Evolutionary conservation across 352 stramenopile genomes (phyloP), one percentile per base, ranked within the genome.

Genomic region (Elongisporangium anandrum): DNA sequence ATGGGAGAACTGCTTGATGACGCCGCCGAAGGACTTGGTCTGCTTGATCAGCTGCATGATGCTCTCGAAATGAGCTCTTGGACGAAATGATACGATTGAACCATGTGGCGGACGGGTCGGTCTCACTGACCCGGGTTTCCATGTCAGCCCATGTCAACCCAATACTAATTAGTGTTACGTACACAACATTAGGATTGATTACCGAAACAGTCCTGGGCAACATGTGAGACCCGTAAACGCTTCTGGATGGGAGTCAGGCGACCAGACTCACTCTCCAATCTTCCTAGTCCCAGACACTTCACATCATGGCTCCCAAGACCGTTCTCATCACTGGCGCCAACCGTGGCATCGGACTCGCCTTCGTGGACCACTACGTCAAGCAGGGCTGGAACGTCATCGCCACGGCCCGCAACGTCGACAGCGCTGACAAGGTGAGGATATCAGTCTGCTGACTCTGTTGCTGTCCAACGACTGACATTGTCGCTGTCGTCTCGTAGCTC

Each of bases 1-100:
- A 63, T 98, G 92, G 58, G 87, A 75, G 63, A 87, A 93, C 64
- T 94, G 87, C 65, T 92, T 91, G 63, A 96, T 70, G 56, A 70
- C 59, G 67, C 89, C 87, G 61, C 77, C 85, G 53, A 92, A 94
- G 51, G 79, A 85, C 61, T 83, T 78, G 53, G 72, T 66, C 59
- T 92, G 83, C 79, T 92, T 92, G 39, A 92, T 50, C 39, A 92
- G 72, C 69, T 91, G 73, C 72, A 93, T 83, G 51, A n/a, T 66
- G 48, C n/a, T n/a, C 13, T 5, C 3, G 12, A 17, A 4, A 8
- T 38, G 23, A 26, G 26, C 39, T 4, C 29, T 16, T 29, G 49
- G 49, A 45, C 34, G 13, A 45, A 45, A 45, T 45, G 34, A 45
- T 45, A 45, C 34, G 34, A 4, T 4, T 12, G 26, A 38, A 34